Percentiles rank a stretch among this genome's conserved stretches.
phyloP scores from a whole-genome alignment of 192 early-diverging fungal genomes.

The Dimargaris verticillata region DNA sequence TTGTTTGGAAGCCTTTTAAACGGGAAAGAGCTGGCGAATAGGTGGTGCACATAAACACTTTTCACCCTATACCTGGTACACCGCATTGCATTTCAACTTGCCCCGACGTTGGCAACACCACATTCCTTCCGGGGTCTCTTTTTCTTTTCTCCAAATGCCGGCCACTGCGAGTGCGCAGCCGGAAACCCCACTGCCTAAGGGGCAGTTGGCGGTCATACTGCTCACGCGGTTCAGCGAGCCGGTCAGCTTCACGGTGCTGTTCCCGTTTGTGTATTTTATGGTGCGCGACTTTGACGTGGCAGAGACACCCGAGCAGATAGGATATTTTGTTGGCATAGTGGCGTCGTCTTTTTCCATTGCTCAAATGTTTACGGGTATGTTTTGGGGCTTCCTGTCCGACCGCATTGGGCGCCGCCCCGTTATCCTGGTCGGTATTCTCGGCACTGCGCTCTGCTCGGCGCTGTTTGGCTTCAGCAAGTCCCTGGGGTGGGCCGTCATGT shows the following conservation, averaged over 20 bases:
- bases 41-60: too few relatives aligned
- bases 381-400: slow-evolving; percentile 65
- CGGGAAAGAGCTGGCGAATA: too few relatives aligned
- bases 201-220: slow-evolving; percentile 15
- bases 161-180: neutral
- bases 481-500: slow-evolving; percentile 37
- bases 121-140: too few relatives aligned
- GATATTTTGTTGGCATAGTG: slow-evolving; percentile 49
- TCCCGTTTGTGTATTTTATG: slow-evolving; percentile 78
- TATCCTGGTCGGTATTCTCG: slow-evolving; percentile 58
- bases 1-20: too few relatives aligned
- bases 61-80: too few relatives aligned
- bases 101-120: too few relatives aligned
- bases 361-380: slow-evolving; percentile 35
- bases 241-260: slow-evolving; percentile 46
- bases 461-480: slow-evolving; percentile 56
- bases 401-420: slow-evolving; percentile 66
- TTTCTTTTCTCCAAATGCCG: too few relatives aligned
- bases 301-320: slow-evolving; percentile 57
- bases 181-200: slow-evolving; percentile 28
- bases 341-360: slow-evolving; percentile 30
- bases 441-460: slow-evolving; percentile 47
- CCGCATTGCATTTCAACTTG: too few relatives aligned
- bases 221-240: slow-evolving; percentile 39
- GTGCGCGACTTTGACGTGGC: slow-evolving; percentile 52